A percentile compares a stretch with the other conserved stretches of the same genome.
Conservation (phyloP, 345 rosid species). For the Gossypium ekmanianum region DNA sequence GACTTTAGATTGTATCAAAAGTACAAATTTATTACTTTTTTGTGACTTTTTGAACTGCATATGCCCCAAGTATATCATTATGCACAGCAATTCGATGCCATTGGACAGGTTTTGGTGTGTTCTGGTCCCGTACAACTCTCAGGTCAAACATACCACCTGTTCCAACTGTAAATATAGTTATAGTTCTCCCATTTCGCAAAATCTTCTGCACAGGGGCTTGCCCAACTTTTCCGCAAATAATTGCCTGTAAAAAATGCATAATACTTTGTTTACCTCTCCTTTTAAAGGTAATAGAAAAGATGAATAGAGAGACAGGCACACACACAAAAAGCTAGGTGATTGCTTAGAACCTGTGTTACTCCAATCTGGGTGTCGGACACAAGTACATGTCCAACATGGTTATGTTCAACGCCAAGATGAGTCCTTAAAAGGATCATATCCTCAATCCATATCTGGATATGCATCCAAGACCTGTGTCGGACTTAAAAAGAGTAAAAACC, state of each 20-base stretch:
- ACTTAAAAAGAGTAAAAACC: neutral
- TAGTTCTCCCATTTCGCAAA: constrained; percentile 76
- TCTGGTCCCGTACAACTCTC: constrained; percentile 46
- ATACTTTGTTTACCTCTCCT: neutral
- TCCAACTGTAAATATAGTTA: constrained; percentile 90
- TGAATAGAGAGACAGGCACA: neutral
- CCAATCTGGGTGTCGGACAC: too few species aligned
- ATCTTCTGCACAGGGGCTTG: constrained; percentile 90
- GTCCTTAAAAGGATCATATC: neutral
- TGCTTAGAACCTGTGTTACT: neutral
- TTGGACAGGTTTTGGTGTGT: constrained; percentile 78
- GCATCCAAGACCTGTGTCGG: neutral
- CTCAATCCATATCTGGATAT: neutral
- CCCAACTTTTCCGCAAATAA: constrained; percentile 87
- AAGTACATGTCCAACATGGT: too few species aligned
- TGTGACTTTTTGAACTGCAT: constrained; percentile 73
- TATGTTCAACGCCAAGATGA: neutral
- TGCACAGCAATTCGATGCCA: constrained; percentile 99
- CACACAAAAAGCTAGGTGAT: neutral
- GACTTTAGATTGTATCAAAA: neutral
- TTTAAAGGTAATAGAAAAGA: neutral
- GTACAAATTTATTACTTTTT: constrained; percentile 50
- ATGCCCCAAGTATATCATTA: constrained; percentile 65
- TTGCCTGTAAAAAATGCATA: constrained; percentile 47
- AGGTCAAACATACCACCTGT: constrained; percentile 95